Evolutionary conservation across 192 early-diverging fungal genomes (phyloP).

Genomic region (Dimargaris cristalligena): DNA sequence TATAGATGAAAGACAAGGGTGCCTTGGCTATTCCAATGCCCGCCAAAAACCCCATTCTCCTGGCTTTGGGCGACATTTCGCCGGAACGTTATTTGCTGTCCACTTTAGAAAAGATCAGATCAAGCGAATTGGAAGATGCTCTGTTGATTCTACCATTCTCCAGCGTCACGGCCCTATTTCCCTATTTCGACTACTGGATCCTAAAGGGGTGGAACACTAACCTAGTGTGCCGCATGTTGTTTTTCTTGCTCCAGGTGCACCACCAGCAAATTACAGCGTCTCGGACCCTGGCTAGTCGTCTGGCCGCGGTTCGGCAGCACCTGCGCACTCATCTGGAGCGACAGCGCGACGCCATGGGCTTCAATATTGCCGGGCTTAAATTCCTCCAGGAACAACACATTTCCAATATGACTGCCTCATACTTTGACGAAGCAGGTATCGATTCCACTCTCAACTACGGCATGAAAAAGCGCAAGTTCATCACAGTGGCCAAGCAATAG

Average conservation of each 20-base stretch:
- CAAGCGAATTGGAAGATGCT: slow-evolving; percentile 76
- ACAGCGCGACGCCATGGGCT: slow-evolving; percentile 76
- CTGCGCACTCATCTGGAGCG: slow-evolving; percentile 40
- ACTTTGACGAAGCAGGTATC: slow-evolving; percentile 47
- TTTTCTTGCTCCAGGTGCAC: slow-evolving; percentile 71
- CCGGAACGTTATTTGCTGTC: slow-evolving; percentile 70
- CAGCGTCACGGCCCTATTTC: slow-evolving; percentile 60
- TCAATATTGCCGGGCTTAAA: slow-evolving; percentile 69
- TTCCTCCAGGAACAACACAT: slow-evolving; percentile 65
- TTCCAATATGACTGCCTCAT: slow-evolving; percentile 46
- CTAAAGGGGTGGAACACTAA: slow-evolving; percentile 63
- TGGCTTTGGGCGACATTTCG: slow-evolving; percentile 38
- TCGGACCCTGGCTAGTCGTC: slow-evolving; percentile 51
- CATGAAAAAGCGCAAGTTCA: slow-evolving; percentile 64
- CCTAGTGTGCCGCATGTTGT: slow-evolving; percentile 66
- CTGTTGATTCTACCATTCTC: slow-evolving; percentile 75
- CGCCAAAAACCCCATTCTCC: slow-evolving; percentile 41
- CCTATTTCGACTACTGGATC: slow-evolving; percentile 66
- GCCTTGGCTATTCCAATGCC: slow-evolving; percentile 26
- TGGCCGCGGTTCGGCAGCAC: slow-evolving; percentile 52
- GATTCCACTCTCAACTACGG: slow-evolving; percentile 29
- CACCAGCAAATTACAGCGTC: slow-evolving; percentile 80
- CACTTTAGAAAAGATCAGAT: slow-evolving; percentile 57
- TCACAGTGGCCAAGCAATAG: slow-evolving; percentile 20
- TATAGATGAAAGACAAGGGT: slow-evolving; percentile 22